Base-by-base conservation (phyloP, 495 filamentous ascomycete species). In the Chaetomium tenue region DNA sequence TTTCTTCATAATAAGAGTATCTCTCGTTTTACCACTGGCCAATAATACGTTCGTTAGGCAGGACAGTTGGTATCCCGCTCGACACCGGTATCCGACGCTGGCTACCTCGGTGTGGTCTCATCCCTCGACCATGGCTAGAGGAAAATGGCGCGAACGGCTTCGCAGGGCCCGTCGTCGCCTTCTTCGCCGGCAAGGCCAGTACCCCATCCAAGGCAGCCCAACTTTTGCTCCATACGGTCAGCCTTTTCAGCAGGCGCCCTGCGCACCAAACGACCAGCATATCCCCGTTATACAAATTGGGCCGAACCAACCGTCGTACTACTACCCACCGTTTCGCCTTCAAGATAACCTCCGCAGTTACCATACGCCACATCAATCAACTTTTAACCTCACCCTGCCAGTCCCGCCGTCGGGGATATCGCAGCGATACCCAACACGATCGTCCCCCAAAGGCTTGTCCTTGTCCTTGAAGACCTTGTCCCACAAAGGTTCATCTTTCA, bases 61-160 rank as follows among this genome's bases (percentile, higher is more conserved):
- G 13, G 5, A 4, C 18, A n/a, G 23, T 9, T 8, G 13, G 16
- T 22, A 26, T 3, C 26, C 13, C 28, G 20, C 28, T 55, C 52
- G 26, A 15, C 15, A 37, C 9, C 9, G 16, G 1, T 3, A 9
- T 28, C n/a, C 26, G 6, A 11, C 18, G 3, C 30, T 30, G 9
- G 9, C 16, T 18, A 55, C 2, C 28, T 13, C 11, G 8, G 7
- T 18, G 28, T n/a, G 6, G 3, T n/a, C 52, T 37, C 18, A n/a
- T 50, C 20, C 18, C 46, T 20, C 46, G 8, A 50, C 46, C 20
- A 60, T 60, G 58, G 44, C 8, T 3, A 16, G 9, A 9, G 28
- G 46, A 2, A 60, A 50, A 40, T 60, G 58, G 58, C 58, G 46
- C 46, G 28, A 51, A 18, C 46, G 46, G 44, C 13, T 60, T 18